A percentile compares a stretch with the other conserved stretches of the same genome.
phyloP scores from a whole-genome alignment of 2,329 filamentous ascomycete genomes.

The Penicillium aurantiogriseum region DNA sequence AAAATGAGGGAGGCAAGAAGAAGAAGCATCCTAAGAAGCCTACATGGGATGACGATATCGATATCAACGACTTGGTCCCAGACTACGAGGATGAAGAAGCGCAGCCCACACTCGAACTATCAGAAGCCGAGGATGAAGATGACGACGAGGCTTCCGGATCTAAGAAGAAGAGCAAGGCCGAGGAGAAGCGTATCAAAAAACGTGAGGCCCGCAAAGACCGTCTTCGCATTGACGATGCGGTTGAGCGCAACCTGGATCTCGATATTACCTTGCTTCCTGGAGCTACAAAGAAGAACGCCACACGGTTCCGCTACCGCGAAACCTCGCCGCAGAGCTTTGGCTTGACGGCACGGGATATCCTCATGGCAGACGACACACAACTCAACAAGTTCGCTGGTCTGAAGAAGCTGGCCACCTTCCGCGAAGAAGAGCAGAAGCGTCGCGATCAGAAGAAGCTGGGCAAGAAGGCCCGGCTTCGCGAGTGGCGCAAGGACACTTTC shows the following conservation, averaged over 20 bases:
- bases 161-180: conserved; percentile 47
- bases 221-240: conserved; percentile 77
- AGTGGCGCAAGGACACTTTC: conserved; percentile 76
- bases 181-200: conserved; percentile 59
- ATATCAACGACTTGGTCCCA: conserved; percentile 87
- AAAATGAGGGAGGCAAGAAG: conserved; percentile 48
- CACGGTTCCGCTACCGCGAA: conserved; percentile 84
- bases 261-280: conserved; percentile 61
- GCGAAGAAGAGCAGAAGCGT: conserved; percentile 83
- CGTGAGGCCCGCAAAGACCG: conserved; percentile 77
- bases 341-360: conserved; percentile 83
- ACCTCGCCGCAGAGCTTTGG: conserved; percentile 89
- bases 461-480: conserved; percentile 85
- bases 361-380: conserved; percentile 80
- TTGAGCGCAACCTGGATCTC: conserved; percentile 77
- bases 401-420: conserved; percentile 90
- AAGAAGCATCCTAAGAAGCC: conserved; percentile 74
- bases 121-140: conserved; percentile 52
- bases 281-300: conserved; percentile 52
- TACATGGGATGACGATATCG: conserved; percentile 94
- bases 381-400: conserved; percentile 89
- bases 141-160: conserved; percentile 46
- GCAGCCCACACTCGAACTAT: conserved; percentile 56
- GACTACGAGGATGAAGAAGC: conserved; percentile 77
- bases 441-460: conserved; percentile 83